Evolutionary conservation across 345 rosid genomes (phyloP), one percentile per base, ranked within the genome.

Genomic region (Citrus inodora): DNA sequence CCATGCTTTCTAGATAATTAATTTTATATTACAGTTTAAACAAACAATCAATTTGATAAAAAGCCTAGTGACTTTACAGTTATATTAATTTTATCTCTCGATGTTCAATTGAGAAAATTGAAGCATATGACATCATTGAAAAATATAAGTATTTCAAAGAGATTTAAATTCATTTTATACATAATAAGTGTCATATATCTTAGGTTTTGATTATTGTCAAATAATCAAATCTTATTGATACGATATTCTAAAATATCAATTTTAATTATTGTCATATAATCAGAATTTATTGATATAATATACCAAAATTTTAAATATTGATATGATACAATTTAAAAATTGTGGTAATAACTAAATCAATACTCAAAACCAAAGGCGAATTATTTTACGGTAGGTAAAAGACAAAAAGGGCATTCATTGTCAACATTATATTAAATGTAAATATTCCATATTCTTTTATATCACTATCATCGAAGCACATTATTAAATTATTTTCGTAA

Each of bases 181-280:
- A 1, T 10, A 46, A 46, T 46, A 3, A 46, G 5, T 13, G 0
- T 46, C 0, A 3, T 46, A 46, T 13, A 46, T 11, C 17, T 46
- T 11, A 13, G 0, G 0, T 1, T 46, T 0, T 11, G 1, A 11
- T 46, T 13, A 46, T 13, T 46, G 5, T 46, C 0, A 46, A 4
- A 46, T 13, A 13, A 46, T 46, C 5, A 13, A 0, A 46, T 46
- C 0, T 46, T 46, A 46, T 42, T 46, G 17, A 46, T 3, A 3
- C 16, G 5, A 46, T 46, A 13, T 11, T 0, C 0, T 9, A 13
- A 46, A 40, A 40, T 40, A 40, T 40, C 13, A 9, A 2, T 40
- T 40, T 0, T 40, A 9, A 40, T 9, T 40, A 40, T 40, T 40
- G 13, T 40, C 1, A 9, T 3, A 40, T 40, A 46, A 1, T 13